phyloP scores from a whole-genome alignment of 129 eudicot species.

The Mikania micrantha region DNA sequence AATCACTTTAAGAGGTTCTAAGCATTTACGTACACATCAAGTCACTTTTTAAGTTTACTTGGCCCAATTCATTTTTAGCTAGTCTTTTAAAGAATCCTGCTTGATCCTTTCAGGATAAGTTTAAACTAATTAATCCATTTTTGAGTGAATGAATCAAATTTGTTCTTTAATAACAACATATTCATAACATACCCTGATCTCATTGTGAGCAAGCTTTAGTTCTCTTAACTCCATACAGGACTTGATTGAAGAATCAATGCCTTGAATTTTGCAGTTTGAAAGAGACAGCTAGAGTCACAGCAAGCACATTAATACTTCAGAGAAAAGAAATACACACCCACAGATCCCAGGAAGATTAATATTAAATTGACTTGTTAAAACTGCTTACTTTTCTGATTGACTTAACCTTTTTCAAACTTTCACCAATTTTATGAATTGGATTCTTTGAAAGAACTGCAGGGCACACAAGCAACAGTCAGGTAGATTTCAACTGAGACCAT shows the following conservation, averaged over 20 bases:
- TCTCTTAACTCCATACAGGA: conserved; percentile 70
- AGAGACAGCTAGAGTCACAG: conserved; percentile 68
- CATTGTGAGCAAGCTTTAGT: conserved; percentile 93
- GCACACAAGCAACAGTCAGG: conserved; percentile 10
- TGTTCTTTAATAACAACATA: background rate
- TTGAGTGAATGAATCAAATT: background rate
- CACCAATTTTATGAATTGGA: conserved; percentile 66
- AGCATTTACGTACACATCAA: too few species aligned
- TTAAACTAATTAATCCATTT: background rate
- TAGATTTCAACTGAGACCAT: conserved; percentile 4
- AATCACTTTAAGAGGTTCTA: too few species aligned
- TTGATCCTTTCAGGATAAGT: background rate
- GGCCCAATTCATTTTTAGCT: too few species aligned
- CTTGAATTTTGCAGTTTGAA: conserved; percentile 74
- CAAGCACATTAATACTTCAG: background rate
- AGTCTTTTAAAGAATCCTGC: background rate
- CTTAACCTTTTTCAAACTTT: conserved; percentile 48
- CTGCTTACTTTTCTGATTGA: conserved; percentile 69
- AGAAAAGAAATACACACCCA: background rate
- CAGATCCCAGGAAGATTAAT: background rate
- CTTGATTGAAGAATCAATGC: conserved; percentile 65
- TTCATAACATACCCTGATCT: conserved; percentile 50
- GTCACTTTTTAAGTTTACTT: too few species aligned
- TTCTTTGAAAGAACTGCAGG: conserved; percentile 88
- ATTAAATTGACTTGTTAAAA: background rate